These are phyloP conservation scores for Aureobasidium vineae DNA, from an alignment of 2,329 filamentous ascomycete genomes.

Conservation along the genomic window DNA sequence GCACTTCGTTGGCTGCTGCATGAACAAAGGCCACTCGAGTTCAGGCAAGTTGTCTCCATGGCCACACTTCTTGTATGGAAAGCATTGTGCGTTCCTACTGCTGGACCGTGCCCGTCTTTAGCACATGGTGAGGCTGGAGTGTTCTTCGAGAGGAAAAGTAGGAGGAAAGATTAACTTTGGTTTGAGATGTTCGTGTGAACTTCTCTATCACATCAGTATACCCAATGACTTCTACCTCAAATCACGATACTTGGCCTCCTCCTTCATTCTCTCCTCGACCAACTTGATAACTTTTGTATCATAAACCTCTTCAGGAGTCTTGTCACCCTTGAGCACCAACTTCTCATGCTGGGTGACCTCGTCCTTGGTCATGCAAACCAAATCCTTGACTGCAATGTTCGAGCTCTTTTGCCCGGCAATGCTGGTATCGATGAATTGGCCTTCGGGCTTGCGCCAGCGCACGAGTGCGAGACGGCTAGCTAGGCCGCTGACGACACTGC, in stretches of 20 bases:
- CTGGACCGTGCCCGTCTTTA: no score
- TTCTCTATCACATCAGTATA: neutral
- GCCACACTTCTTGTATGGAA: no score
- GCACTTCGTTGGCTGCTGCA: no score
- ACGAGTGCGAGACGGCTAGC: conserved; percentile 75
- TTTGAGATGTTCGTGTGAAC: neutral
- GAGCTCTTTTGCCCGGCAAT: conserved; percentile 75
- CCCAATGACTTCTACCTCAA: conserved; percentile 16
- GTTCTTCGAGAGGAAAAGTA: neutral
- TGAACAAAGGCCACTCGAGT: no score
- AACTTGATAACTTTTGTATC: conserved; percentile 62
- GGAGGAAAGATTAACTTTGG: neutral
- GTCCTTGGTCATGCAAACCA: conserved; percentile 93
- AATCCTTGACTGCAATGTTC: conserved; percentile 64
- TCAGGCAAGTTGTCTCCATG: no score
- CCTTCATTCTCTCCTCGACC: conserved; percentile 65
- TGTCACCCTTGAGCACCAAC: conserved; percentile 69
- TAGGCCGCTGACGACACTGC: conserved; percentile 78
- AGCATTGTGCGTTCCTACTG: no score
- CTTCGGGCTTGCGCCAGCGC: conserved; percentile 69
- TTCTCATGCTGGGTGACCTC: conserved; percentile 79
- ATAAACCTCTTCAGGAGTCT: conserved; percentile 70
- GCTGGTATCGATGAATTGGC: conserved; percentile 61
- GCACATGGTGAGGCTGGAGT: no score
- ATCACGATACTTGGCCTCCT: conserved; percentile 51